Percentiles rank a stretch among this genome's conserved stretches.
phyloP scores from a whole-genome alignment of 371 early-diverging fungal genomes.

The Paraphysoderma sedebokerense region DNA sequence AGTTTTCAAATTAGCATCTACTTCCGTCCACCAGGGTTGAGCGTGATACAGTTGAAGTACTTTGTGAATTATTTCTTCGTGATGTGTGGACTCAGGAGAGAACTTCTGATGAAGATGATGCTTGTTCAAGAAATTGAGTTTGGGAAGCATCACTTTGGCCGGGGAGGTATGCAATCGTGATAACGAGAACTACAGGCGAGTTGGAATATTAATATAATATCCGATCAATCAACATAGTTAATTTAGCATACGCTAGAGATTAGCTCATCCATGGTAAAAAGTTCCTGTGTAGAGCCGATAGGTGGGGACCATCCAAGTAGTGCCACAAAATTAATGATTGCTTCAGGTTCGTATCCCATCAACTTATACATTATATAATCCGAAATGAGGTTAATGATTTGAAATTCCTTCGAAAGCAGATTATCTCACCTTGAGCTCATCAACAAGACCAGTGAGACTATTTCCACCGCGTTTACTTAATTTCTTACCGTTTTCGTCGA shows the following conservation, averaged over 20 bases:
- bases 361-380: conserved; percentile 43
- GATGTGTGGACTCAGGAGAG: background rate
- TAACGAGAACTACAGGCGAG: background rate
- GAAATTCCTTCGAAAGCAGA: background rate
- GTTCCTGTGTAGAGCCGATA: conserved; percentile 25
- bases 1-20: conserved; percentile 10
- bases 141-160: conserved; percentile 51
- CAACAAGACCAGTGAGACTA: background rate
- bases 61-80: background rate
- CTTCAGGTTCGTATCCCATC: conserved; percentile 77
- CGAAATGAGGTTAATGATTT: background rate
- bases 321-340: conserved; percentile 74
- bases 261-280: conserved; percentile 46
- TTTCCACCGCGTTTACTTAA: conserved; percentile 70
- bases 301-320: conserved; percentile 68
- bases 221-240: conserved; percentile 1
- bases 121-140: conserved; percentile 70
- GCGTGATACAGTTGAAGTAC: conserved; percentile 2
- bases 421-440: conserved; percentile 3
- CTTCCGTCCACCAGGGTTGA: conserved; percentile 1
- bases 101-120: conserved; percentile 32
- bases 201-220: background rate
- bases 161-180: background rate
- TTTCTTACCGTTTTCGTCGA: conserved; percentile 67
- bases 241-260: conserved; percentile 1